phyloP scores from a whole-genome alignment of 306 rosid genomes.

The Dalbergia cultrata region DNA sequence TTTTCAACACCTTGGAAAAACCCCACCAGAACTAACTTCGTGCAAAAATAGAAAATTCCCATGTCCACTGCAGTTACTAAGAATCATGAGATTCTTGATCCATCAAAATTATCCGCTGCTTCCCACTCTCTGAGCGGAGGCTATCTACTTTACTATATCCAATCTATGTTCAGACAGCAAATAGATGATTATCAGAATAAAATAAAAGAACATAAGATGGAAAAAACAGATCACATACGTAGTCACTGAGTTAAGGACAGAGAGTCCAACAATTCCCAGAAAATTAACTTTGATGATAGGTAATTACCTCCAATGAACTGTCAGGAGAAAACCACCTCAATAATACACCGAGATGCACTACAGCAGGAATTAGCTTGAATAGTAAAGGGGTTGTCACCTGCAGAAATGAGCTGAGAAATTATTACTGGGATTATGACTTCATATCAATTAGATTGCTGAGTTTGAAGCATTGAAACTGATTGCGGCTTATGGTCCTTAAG shows the following conservation, averaged over 20 bases:
- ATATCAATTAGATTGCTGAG: neutral
- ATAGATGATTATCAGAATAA: conserved; percentile 36
- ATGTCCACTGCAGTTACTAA: conserved; percentile 36
- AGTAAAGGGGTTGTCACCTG: conserved; percentile 97
- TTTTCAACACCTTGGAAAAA: conserved; percentile 43
- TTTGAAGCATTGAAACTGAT: conserved; percentile 25
- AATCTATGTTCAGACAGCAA: conserved; percentile 58
- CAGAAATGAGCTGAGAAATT: conserved; percentile 41
- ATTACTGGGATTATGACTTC: conserved; percentile 19
- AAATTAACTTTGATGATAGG: conserved; percentile 17
- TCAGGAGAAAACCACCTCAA: conserved; percentile 92
- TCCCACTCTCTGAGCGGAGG: conserved; percentile 87
- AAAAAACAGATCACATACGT: neutral
- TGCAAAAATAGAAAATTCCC: conserved; percentile 43
- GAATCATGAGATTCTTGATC: conserved; percentile 73
- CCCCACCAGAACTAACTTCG: conserved; percentile 41
- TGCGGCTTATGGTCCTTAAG: conserved; percentile 19
- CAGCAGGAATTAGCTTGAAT: conserved; percentile 95
- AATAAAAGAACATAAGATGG: conserved; percentile 10
- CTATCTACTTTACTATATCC: conserved; percentile 76
- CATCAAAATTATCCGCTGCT: conserved; percentile 87
- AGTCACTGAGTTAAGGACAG: neutral
- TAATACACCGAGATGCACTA: conserved; percentile 94
- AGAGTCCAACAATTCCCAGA: conserved; percentile 21
- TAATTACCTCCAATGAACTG: conserved; percentile 74